Conservation (phyloP, 2,329 filamentous ascomycete genomes). For the Aspergillus quadrilineatus region DNA sequence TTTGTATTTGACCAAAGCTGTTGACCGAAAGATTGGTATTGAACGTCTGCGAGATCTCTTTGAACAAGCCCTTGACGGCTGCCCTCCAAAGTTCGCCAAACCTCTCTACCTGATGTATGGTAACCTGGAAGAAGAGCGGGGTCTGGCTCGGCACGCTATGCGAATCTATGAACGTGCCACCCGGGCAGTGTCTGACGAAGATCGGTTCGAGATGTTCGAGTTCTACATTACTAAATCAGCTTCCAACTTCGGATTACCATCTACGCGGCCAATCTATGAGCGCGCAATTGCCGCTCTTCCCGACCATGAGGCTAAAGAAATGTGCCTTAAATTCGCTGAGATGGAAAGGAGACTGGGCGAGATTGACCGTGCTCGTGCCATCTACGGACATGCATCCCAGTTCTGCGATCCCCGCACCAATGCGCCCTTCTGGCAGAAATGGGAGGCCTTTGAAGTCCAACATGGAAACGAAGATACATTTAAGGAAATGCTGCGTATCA, state of each 20-base stretch:
- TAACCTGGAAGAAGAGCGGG: conserved; percentile 91
- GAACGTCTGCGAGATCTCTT: conserved; percentile 92
- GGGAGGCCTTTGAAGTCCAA: conserved; percentile 95
- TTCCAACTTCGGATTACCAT: conserved; percentile 94
- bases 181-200: conserved; percentile 88
- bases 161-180: conserved; percentile 98
- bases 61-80: conserved; percentile 93
- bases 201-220: conserved; percentile 96
- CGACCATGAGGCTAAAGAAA: conserved; percentile 88
- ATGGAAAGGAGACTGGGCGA: conserved; percentile 91
- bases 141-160: conserved; percentile 94
- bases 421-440: conserved; percentile 89
- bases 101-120: conserved; percentile 97
- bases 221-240: conserved; percentile 99
- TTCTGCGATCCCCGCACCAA: conserved; percentile 95
- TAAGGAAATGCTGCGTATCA: conserved; percentile 98
- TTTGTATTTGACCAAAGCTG: conserved; percentile 92
- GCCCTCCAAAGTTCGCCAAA: conserved; percentile 93
- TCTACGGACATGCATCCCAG: conserved; percentile 94
- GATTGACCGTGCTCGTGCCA: conserved; percentile 90
- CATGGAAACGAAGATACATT: conserved; percentile 99
- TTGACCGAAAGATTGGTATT: conserved; percentile 93
- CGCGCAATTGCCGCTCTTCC: conserved; percentile 90
- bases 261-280: conserved; percentile 93
- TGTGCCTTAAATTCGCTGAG: conserved; percentile 98